phyloP scores from a whole-genome alignment of 2,329 filamentous ascomycete species.

The Cordyceps fumosorosea region DNA sequence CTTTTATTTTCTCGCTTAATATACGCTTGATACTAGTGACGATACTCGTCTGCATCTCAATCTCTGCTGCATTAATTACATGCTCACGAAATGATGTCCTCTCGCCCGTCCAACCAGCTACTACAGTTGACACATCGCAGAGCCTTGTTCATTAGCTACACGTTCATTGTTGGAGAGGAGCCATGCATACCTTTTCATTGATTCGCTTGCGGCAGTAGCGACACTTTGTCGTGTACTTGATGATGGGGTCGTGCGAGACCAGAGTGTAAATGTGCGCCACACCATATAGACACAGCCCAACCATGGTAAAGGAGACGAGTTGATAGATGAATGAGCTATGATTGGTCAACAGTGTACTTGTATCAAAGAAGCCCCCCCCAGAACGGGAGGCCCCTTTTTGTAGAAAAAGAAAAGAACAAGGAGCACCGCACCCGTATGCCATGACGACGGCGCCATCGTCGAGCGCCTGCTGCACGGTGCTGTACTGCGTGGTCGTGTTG shows the following conservation, averaged over 20 bases:
- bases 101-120: conserved; percentile 45
- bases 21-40: neutral
- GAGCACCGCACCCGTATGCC: conserved; percentile 54
- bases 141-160: conserved; percentile 30
- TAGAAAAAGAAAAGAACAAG: too few species aligned
- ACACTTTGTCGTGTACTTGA: conserved; percentile 64
- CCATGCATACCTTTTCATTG: conserved; percentile 48
- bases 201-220: conserved; percentile 59
- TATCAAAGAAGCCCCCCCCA: neutral
- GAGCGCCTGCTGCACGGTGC: conserved; percentile 61
- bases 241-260: conserved; percentile 57
- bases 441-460: conserved; percentile 66
- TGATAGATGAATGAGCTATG: conserved; percentile 55
- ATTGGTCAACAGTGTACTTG: neutral
- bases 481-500: conserved; percentile 51
- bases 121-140: conserved; percentile 43
- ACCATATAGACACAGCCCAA: conserved; percentile 59
- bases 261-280: conserved; percentile 58
- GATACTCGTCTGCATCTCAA: neutral
- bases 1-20: neutral
- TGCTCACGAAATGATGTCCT: conserved; percentile 26
- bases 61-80: neutral
- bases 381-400: neutral
- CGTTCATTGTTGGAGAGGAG: too few species aligned
- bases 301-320: conserved; percentile 56